Percentiles rank a stretch among this genome's conserved stretches.
Conservation (phyloP, 108 stramenopile species). For the Mediolabrus comicus region DNA sequence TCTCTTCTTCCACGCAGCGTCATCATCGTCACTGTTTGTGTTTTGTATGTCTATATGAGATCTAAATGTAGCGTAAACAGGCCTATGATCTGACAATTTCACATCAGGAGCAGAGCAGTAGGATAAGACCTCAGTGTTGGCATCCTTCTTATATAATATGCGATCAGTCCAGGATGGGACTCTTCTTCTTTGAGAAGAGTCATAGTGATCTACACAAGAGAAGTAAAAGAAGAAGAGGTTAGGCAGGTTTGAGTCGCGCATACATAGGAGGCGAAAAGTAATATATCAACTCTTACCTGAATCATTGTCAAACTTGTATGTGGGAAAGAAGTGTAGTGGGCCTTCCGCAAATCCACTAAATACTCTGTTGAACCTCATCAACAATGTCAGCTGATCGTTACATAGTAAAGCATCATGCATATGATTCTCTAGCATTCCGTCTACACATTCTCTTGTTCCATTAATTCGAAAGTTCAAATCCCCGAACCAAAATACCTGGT, state of each 20-base stretch:
- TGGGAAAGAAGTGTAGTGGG: slow-evolving; percentile 82
- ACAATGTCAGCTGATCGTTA: slow-evolving; percentile 67
- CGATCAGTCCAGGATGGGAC: slow-evolving; percentile 99
- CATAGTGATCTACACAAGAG: slow-evolving; percentile 24
- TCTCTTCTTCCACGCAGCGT: slow-evolving; percentile 1
- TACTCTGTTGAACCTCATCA: slow-evolving; percentile 52
- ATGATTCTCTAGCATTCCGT: slow-evolving; percentile 43
- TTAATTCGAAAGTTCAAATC: slow-evolving; percentile 96
- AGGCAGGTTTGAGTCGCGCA: background rate
- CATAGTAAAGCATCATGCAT: slow-evolving; percentile 62
- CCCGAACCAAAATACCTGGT: slow-evolving; percentile 95
- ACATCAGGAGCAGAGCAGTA: slow-evolving; percentile 59
- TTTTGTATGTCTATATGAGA: slow-evolving; percentile 48
- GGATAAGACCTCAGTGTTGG: slow-evolving; percentile 65
- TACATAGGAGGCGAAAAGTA: background rate
- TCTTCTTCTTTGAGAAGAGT: slow-evolving; percentile 63
- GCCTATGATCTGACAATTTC: slow-evolving; percentile 90
- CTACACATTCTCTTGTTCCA: slow-evolving; percentile 57
- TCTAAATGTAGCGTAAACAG: slow-evolving; percentile 85
- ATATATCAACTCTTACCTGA: slow-evolving; percentile 19
- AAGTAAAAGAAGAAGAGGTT: background rate
- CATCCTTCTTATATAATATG: slow-evolving; percentile 82
- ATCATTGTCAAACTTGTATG: slow-evolving; percentile 94
- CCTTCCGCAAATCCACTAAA: slow-evolving; percentile 93
- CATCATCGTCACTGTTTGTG: background rate